Conservation (phyloP, 108 stramenopile species). For the Cyclotella baltica region DNA sequence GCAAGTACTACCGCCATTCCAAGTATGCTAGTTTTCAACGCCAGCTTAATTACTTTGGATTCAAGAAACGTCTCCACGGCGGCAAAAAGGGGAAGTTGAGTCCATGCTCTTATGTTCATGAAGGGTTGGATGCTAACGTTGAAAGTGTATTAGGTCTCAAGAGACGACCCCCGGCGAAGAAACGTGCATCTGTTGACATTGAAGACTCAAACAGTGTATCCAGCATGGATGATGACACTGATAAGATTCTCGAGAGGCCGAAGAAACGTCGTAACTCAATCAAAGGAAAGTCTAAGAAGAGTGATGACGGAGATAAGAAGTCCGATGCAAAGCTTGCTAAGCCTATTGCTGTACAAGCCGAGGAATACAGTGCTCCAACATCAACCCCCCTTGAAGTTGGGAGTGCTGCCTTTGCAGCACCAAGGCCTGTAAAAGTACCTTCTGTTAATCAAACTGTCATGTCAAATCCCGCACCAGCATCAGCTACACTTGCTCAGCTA, state of each 20-base stretch:
- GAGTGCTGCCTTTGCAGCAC: neutral
- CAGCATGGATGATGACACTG: conserved; percentile 4
- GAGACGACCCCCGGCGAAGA: conserved; percentile 30
- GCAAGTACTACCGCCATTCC: conserved; percentile 63
- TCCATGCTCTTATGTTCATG: conserved; percentile 61
- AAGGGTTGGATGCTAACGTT: conserved; percentile 31
- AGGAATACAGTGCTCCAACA: conserved; percentile 5
- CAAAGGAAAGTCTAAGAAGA: neutral
- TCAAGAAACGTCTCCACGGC: conserved; percentile 58
- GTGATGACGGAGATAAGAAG: neutral
- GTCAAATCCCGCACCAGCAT: conserved; percentile 10
- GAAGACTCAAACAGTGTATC: neutral
- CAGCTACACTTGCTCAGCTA: conserved; percentile 31
- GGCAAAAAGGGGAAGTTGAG: conserved; percentile 51
- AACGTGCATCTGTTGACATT: neutral
- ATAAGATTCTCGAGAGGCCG: conserved; percentile 3
- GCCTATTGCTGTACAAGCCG: neutral
- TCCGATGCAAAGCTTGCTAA: neutral
- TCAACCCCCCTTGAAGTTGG: neutral
- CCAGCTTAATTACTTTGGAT: conserved; percentile 68
- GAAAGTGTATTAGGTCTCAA: conserved; percentile 45
- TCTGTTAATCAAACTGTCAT: neutral
- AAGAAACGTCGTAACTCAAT: conserved; percentile 10
- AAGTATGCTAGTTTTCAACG: conserved; percentile 59
- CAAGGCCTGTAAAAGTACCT: neutral